Evolutionary conservation across 176 grass and related monocot species (phyloP), one percentile per base, ranked within the genome.

Genomic region (Elaeis guineensis): DNA sequence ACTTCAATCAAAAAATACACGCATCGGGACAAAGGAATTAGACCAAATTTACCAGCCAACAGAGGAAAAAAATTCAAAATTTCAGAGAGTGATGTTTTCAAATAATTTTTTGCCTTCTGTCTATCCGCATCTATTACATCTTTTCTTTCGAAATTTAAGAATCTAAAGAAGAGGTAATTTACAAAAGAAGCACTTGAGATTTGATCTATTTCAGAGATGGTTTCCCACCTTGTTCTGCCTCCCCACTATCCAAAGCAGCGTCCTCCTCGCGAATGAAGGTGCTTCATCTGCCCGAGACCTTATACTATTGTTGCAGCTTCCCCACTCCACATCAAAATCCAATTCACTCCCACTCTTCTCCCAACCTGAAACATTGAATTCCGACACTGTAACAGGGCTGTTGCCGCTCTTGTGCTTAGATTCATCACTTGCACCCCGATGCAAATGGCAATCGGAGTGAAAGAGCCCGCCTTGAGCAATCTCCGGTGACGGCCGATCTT

Each of bases 391-490:
- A 17, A 80, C 75, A 24, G 86, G 79, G 69, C 83, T 90, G 59
- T 75, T 80, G 5, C 70, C 69, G 4, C 11, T 12, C 35, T 39
- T 39, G 1, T 12, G 7, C 9, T 39, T 39, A 39, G 29, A 16
- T 5, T 23, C 74, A 2, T 28, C 52, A 29, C 63, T 20, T 16
- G 72, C 61, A 39, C 82, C 14, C 54, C 72, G 79, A 53, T 77
- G 72, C 29, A 92, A 92, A 48, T 16, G 87, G 84, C 79, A 83
- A 86, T 49, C 87, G 84, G 80, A 98, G 92, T 50, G 93, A 98
- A 60, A 82, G 54, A 21, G 93, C 76, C 25, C 84, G 79, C 66
- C 93, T 66, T 53, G 80, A 80, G 11, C 75, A 56, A 25, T 78
- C 19, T 20, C 20, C 82, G 2, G 16, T 51, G 19, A 59, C 3